A percentile compares a stretch with the other conserved stretches of the same genome.
These are phyloP conservation scores for Aspergillus ellipticus DNA, from an alignment of 495 filamentous ascomycete genomes.

Conservation along the genomic window DNA sequence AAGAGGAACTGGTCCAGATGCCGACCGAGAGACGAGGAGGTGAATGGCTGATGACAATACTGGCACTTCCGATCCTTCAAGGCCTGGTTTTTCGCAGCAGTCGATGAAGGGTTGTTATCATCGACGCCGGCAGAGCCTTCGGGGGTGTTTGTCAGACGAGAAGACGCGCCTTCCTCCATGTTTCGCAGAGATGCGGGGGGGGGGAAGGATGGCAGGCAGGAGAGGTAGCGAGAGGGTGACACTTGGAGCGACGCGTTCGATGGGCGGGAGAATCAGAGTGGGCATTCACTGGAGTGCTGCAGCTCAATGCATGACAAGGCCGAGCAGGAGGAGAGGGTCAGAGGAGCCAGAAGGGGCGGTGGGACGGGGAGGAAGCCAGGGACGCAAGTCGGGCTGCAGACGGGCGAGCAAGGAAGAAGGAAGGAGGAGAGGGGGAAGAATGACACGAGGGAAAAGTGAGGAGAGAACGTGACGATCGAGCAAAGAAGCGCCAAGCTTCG, in stretches of 20 bases:
- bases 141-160: conserved; percentile 34
- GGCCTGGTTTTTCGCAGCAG: conserved; percentile 35
- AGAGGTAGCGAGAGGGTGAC: conserved; percentile 6
- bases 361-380: not conserved
- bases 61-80: conserved; percentile 80
- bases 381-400: not conserved
- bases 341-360: not conserved
- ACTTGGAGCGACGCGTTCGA: conserved; percentile 12
- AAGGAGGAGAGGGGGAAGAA: not conserved
- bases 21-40: conserved; percentile 86
- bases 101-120: conserved; percentile 27
- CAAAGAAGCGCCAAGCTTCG: conserved; percentile 20
- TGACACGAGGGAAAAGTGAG: not conserved
- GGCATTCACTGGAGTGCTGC: conserved; percentile 10
- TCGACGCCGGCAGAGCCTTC: conserved; percentile 49
- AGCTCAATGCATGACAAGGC: conserved; percentile 21
- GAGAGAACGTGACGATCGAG: conserved; percentile 20
- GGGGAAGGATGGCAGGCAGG: not conserved
- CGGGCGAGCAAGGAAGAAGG: not conserved
- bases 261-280: conserved; percentile 5
- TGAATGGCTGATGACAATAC: conserved; percentile 81
- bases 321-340: not conserved
- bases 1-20: conserved; percentile 90
- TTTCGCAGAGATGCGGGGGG: conserved; percentile 19
- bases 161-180: conserved; percentile 24